Evolutionary conservation across 1,139 yeast species (phyloP), one percentile per base, ranked within the genome.

Genomic region (Pneumocystis oryctolagi): DNA sequence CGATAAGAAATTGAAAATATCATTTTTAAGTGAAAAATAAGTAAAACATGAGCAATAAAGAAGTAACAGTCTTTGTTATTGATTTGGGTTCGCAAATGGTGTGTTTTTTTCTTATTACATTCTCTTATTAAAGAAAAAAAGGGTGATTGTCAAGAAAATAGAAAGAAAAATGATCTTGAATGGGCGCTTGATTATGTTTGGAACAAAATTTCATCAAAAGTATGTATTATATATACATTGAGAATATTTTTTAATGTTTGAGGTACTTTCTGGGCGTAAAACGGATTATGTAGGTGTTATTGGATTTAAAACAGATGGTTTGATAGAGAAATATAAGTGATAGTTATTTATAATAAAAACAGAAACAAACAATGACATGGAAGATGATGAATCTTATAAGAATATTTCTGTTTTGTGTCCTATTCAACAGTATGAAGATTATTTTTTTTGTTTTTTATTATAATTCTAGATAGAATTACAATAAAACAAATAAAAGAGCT

Each of bases 231-330:
- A 35, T 1, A 34, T 34, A 14, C 4, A 5, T 30, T n/a, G 14
- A 6, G 12, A 42, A 16, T 25, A 5, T 18, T 28, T 59, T 18
- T 25, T 35, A 60, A 5, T 59, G 58, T n/a, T 59, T 61, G n/a
- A 71, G 70, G 69, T 77, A 12, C 60, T 77, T 47, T 74, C 78
- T 62, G 84, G 78, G 5, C 75, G 87, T 59, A 83, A 83, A 69
- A 79, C 83, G 3, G 89, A 84, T 68, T 74, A 75, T 57, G 76
- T 83, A 1, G 80, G 83, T 0, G 71, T 83, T 2, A 73, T 81
- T 1, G 73, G 77, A 0, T 76, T 76, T 32, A 78, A 81, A 66
- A 73, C 76, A 1, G 68, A 71, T 6, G 68, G 68, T 64, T 57
- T 35, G 42, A 35, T 30, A 20, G 2, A 37, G 16, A 20, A 42